Conservation (phyloP, 805 yeast genomes). For the Maudiozyma barnettii region DNA sequence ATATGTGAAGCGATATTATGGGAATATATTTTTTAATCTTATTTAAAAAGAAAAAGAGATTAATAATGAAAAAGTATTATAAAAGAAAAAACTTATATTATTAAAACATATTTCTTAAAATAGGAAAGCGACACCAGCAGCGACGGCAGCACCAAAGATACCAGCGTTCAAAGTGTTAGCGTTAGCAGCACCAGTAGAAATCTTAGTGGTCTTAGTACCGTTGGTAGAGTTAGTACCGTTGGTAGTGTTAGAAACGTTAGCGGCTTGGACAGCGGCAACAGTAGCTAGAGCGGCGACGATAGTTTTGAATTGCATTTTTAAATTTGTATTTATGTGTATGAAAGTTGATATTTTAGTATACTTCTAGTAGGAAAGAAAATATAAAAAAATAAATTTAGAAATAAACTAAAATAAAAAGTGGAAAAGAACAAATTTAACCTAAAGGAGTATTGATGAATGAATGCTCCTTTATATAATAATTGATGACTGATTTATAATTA, state of each 20-base stretch:
- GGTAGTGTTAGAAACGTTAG: constrained; percentile 33
- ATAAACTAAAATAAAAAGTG: not conserved
- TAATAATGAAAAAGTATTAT: not conserved
- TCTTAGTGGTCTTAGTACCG: constrained; percentile 29
- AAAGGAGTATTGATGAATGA: not conserved
- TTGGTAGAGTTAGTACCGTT: constrained; percentile 33
- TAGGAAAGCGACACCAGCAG: constrained; percentile 62
- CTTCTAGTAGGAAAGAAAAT: not conserved
- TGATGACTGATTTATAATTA: not conserved
- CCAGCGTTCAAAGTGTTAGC: constrained; percentile 57
- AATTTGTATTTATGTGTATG: not conserved
- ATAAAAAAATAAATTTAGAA: constrained; percentile 6
- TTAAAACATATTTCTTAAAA: constrained; percentile 27
- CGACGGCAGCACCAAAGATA: constrained; percentile 74
- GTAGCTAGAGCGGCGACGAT: constrained; percentile 63
- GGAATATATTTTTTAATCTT: not conserved
- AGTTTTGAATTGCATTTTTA: constrained; percentile 61
- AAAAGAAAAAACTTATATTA: not conserved
- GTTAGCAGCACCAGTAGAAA: constrained; percentile 42
- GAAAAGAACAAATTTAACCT: not conserved
- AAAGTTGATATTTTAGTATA: not conserved
- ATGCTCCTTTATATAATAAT: not conserved
- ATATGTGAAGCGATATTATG: not conserved
- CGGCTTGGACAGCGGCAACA: constrained; percentile 56
- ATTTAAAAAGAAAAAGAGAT: not conserved